A percentile compares a stretch with the other conserved stretches of the same genome.
phyloP scores from a whole-genome alignment of 139 green algal genomes.

The Axilococcus clingmanii region DNA sequence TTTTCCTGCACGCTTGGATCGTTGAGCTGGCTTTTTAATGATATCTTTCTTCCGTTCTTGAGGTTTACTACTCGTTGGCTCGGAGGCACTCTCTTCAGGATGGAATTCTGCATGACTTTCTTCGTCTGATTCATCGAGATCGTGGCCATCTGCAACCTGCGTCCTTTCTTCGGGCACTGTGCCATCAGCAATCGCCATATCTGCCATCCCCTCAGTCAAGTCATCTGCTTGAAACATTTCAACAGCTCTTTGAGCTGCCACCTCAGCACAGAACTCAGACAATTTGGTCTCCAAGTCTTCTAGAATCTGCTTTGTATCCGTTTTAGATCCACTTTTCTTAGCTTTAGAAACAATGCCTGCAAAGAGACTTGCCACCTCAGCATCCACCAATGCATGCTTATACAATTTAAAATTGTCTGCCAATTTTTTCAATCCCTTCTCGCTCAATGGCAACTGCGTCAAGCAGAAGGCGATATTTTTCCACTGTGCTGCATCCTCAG shows the following conservation, averaged over 20 bases:
- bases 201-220: not conserved
- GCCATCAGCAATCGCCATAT: not conserved
- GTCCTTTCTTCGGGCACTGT: not conserved
- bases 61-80: too few species aligned
- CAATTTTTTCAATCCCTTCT: constrained; percentile 70
- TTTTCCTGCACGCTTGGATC: too few species aligned
- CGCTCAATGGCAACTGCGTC: constrained; percentile 57
- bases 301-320: constrained; percentile 30
- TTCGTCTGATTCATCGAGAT: too few species aligned
- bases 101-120: too few species aligned
- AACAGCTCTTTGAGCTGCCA: not conserved
- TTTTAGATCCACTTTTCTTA: constrained; percentile 30
- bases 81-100: too few species aligned
- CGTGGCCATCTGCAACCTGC: too few species aligned
- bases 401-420: constrained; percentile 65
- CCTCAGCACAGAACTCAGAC: constrained; percentile 9
- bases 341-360: constrained; percentile 33
- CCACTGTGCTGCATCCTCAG: constrained; percentile 42
- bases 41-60: too few species aligned
- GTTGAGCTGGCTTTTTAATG: too few species aligned
- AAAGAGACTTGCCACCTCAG: constrained; percentile 40
- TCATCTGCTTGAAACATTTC: not conserved
- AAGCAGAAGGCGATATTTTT: constrained; percentile 81
- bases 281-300: constrained; percentile 28
- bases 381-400: constrained; percentile 60